A percentile compares a stretch with the other conserved stretches of the same genome.
Conservation (phyloP, 805 yeast genomes). For the Ogataea salicorniae region DNA sequence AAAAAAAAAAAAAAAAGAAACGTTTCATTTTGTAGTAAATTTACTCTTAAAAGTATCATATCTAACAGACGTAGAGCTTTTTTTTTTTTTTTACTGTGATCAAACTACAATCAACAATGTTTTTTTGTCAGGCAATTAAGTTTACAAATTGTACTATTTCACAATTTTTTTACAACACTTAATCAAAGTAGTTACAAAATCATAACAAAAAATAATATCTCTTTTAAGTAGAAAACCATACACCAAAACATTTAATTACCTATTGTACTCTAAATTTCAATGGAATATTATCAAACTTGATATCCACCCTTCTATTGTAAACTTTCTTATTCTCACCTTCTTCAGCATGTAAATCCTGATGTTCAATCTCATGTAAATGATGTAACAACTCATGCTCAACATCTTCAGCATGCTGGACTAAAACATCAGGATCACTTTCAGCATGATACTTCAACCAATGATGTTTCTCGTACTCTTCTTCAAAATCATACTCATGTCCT, state of each 20-base stretch:
- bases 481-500: slow-evolving; percentile 85
- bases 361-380: slow-evolving; percentile 82
- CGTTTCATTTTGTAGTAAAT: no score
- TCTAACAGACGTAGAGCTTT: no score
- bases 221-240: no score
- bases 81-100: no score
- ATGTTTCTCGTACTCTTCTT: slow-evolving; percentile 87
- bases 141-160: no score
- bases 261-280: slow-evolving; percentile 10
- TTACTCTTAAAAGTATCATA: no score
- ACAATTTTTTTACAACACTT: no score
- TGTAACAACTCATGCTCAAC: slow-evolving; percentile 81
- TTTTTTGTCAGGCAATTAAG: no score
- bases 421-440: slow-evolving; percentile 77
- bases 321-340: slow-evolving; percentile 2
- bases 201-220: slow-evolving; percentile 8
- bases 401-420: slow-evolving; percentile 79
- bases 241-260: not conserved
- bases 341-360: slow-evolving; percentile 23
- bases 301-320: slow-evolving; percentile 13
- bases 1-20: no score
- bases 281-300: slow-evolving; percentile 20
- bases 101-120: no score
- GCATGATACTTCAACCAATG: slow-evolving; percentile 85
- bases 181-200: no score